Conservation (phyloP, 352 stramenopile species). For the Phytophthora citricola region DNA sequence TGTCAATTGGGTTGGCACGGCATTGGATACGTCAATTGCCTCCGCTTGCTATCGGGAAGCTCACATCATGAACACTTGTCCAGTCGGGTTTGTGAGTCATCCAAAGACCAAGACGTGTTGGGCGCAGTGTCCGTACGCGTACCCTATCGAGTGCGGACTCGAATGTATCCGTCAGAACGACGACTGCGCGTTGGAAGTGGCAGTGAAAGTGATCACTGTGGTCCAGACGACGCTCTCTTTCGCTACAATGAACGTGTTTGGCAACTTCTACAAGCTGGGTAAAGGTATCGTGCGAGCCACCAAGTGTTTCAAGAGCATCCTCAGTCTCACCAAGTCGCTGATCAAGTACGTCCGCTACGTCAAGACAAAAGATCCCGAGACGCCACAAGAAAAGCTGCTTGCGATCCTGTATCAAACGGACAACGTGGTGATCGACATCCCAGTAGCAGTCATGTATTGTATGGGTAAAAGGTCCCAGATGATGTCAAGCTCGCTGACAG, state of each 20-base stretch:
- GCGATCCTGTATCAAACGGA: constrained; percentile 46
- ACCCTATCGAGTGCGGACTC: constrained; percentile 43
- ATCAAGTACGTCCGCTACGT: constrained; percentile 35
- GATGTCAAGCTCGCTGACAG: constrained; percentile 33
- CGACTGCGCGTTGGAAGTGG: constrained; percentile 34
- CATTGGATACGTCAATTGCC: constrained; percentile 25
- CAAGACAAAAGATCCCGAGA: constrained; percentile 30
- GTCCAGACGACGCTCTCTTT: constrained; percentile 21
- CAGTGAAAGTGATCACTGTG: constrained; percentile 18
- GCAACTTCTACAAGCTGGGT: constrained; percentile 19
- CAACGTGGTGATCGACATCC: constrained; percentile 46
- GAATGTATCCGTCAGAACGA: constrained; percentile 51
- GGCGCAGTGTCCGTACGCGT: constrained; percentile 46
- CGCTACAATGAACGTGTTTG: constrained; percentile 23
- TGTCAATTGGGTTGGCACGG: constrained; percentile 36
- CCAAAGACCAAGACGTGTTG: constrained; percentile 36
- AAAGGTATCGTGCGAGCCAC: constrained; percentile 22
- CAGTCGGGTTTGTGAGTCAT: constrained; percentile 15
- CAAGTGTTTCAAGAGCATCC: constrained; percentile 34
- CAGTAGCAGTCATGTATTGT: constrained; percentile 43
- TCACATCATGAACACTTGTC: constrained; percentile 35
- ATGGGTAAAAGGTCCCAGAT: constrained; percentile 30
- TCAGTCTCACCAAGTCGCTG: constrained; percentile 37
- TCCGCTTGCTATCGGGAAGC: constrained; percentile 45
- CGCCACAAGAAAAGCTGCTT: constrained; percentile 41